Conservation (phyloP, 306 rosid genomes). For the Vachellia pachyceras region DNA sequence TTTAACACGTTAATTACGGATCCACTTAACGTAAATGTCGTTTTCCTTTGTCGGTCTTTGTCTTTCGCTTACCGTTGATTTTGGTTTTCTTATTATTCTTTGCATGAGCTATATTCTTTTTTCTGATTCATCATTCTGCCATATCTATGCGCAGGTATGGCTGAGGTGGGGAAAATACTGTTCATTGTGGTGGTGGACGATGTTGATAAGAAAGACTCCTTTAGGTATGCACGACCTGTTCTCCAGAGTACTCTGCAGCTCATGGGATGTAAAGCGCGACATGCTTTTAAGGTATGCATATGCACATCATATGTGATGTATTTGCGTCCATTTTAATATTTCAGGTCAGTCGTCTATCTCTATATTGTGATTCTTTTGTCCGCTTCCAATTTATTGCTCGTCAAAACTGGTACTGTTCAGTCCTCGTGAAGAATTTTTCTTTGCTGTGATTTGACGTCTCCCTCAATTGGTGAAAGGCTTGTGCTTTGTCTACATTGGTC, state of each 20-base stretch:
- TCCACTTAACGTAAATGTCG: slow-evolving; percentile 8
- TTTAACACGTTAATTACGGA: background rate
- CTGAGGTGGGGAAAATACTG: slow-evolving; percentile 47
- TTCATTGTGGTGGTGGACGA: slow-evolving; percentile 81
- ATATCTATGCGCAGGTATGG: slow-evolving; percentile 36
- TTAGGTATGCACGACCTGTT: slow-evolving; percentile 75
- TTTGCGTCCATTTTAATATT: background rate
- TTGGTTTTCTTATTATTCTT: background rate
- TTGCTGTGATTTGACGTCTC: background rate
- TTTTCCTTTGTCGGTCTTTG: background rate
- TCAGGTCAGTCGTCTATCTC: background rate
- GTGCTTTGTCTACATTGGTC: background rate
- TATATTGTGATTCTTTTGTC: background rate
- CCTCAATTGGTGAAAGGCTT: background rate
- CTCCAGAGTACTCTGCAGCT: slow-evolving; percentile 86
- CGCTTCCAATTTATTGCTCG: background rate
- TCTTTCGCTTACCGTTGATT: background rate
- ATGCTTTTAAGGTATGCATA: slow-evolving; percentile 74
- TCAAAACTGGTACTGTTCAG: background rate
- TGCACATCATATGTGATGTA: background rate
- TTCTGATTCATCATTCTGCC: background rate
- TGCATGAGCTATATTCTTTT: background rate
- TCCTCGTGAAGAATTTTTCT: background rate
- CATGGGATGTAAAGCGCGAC: slow-evolving; percentile 87
- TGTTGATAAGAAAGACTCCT: slow-evolving; percentile 48